These are phyloP conservation scores for Fusarium sp. DNA, from an alignment of 2,329 filamentous ascomycete genomes.

Conservation along the genomic window DNA sequence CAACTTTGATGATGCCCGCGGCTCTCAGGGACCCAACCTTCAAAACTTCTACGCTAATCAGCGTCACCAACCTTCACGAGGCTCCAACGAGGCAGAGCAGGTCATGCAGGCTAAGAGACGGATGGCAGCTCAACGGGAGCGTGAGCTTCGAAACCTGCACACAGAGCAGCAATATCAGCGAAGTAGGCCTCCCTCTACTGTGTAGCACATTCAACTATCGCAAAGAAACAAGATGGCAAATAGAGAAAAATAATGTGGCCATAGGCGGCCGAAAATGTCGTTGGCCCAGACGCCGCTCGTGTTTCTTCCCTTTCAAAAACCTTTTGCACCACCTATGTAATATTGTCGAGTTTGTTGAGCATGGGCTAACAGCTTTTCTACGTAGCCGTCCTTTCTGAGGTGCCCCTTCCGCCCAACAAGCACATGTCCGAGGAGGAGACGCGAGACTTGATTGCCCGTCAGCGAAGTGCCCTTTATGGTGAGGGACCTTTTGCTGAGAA, in stretches of 20 bases:
- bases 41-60: constrained; percentile 96
- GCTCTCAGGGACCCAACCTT: constrained; percentile 77
- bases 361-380: constrained; percentile 55
- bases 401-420: constrained; percentile 67
- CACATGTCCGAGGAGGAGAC: constrained; percentile 95
- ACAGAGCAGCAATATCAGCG: constrained; percentile 99
- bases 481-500: constrained; percentile 77
- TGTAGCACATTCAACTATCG: constrained; percentile 67
- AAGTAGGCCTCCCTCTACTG: constrained; percentile 89
- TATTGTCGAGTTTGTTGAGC: constrained; percentile 48
- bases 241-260: constrained; percentile 53
- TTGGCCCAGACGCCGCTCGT: constrained; percentile 41
- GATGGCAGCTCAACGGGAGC: constrained; percentile 98
- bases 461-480: constrained; percentile 94
- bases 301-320: constrained; percentile 42
- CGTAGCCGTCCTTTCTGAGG: constrained; percentile 65
- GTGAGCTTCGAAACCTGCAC: constrained; percentile 99
- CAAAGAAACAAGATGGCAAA: constrained; percentile 52
- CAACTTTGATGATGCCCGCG: constrained; percentile 81
- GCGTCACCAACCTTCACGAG: constrained; percentile 86
- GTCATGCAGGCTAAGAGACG: constrained; percentile 99
- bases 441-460: constrained; percentile 93
- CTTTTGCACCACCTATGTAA: constrained; percentile 45
- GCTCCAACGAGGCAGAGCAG: constrained; percentile 93
- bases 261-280: constrained; percentile 43